Evolutionary conservation across 2,329 filamentous ascomycete species (phyloP), one percentile per base, ranked within the genome.

Genomic region (Rachicladosporium sp.): DNA sequence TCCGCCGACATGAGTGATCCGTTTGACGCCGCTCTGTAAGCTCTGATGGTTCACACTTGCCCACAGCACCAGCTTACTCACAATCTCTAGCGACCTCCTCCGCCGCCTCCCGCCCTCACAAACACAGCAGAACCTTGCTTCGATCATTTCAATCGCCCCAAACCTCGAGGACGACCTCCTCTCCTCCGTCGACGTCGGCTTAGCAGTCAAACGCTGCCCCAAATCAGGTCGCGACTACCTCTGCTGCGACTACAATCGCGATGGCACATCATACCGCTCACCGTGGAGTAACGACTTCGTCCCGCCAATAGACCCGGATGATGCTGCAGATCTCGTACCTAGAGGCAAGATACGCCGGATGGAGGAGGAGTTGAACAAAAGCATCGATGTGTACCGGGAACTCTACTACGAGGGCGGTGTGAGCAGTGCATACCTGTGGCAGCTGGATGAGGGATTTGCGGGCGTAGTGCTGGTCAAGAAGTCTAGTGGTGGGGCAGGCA

Each of bases 251-350:
- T 98, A 98, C 74, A 98, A 98, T 73, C 88, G 91, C 49, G 91
- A 98, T 65, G 91, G 91, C 46, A 89, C 95, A 68, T 93, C 83
- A 66, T 94, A 94, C 74, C 82, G 91, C 46, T 93, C 85, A 49
- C 91, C 91, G n/a, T 98, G 91, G 91, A 91, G 82, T 67, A 96
- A 96, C 67, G 83, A 94, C 65, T 98, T 98, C 63, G 87, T 96
- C 60, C 91, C 89, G 11, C 82, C 87, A 10, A 73, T 94, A 44
- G 80, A 83, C 49, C 73, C 73, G 49, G 73, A 71, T 36, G 74
- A 76, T 36, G 78, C 76, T 15, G 88, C 93, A 58, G 85, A 86
- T 1, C 85, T 87, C 1, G 77, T 93, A 9, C 89, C 89, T 1
- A 89, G 82, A 54, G 91, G 96, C 63, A 72, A 87, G 41, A 85